Conservation (phyloP, 352 stramenopile genomes). For the Globisporangium splendens region DNA sequence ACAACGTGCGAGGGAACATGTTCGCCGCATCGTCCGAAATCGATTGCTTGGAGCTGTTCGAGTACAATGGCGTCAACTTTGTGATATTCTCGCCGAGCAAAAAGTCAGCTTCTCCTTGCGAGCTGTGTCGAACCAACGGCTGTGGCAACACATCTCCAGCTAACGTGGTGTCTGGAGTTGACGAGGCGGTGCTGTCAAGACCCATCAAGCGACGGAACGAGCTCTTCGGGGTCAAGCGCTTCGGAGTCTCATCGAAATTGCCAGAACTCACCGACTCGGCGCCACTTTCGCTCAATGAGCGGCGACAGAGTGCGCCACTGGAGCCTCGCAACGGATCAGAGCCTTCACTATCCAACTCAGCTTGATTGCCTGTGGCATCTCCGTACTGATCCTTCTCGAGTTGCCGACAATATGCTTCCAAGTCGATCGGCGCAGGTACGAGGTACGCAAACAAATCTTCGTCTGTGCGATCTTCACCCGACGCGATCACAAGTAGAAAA, state of each 20-base stretch:
- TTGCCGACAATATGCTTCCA: slow-evolving; percentile 75
- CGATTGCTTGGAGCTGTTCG: slow-evolving; percentile 25
- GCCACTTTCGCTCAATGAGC: slow-evolving; percentile 19
- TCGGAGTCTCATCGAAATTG: slow-evolving; percentile 18
- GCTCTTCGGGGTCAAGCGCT: slow-evolving; percentile 38
- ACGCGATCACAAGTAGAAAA: slow-evolving; percentile 83
- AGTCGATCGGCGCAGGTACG: slow-evolving; percentile 74
- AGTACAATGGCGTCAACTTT: slow-evolving; percentile 47
- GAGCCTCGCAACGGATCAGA: not conserved
- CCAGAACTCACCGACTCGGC: slow-evolving; percentile 18
- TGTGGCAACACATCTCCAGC: slow-evolving; percentile 18
- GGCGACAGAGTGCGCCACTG: slow-evolving; percentile 1
- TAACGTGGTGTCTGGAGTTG: slow-evolving; percentile 3
- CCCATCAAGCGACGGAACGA: slow-evolving; percentile 44
- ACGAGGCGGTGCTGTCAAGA: slow-evolving; percentile 21
- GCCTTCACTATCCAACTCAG: slow-evolving; percentile 1
- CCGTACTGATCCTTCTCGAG: slow-evolving; percentile 66
- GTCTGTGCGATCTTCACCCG: slow-evolving; percentile 76
- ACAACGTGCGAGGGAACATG: slow-evolving; percentile 68
- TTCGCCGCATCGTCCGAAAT: slow-evolving; percentile 68
- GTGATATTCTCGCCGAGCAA: slow-evolving; percentile 62
- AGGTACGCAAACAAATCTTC: slow-evolving; percentile 81
- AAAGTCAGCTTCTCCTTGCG: slow-evolving; percentile 35
- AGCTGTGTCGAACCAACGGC: slow-evolving; percentile 29
- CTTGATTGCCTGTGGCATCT: slow-evolving; percentile 17